phyloP scores from a whole-genome alignment of 257 asterid genomes.

The Thymus quinquecostatus region DNA sequence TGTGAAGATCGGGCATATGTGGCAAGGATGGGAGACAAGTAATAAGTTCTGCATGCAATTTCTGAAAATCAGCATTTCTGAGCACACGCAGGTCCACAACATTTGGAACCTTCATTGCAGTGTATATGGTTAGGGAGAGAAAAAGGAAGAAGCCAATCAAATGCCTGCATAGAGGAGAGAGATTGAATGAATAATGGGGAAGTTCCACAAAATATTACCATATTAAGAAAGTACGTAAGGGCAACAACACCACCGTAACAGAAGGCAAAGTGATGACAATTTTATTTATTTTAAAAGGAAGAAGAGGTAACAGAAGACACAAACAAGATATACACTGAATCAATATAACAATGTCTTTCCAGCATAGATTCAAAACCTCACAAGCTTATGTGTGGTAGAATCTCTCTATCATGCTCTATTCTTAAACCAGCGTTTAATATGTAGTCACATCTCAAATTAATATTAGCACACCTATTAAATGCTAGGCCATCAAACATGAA shows the following conservation, averaged over 20 bases:
- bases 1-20: slow-evolving; percentile 74
- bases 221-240: neutral
- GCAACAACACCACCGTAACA: slow-evolving; percentile 23
- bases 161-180: slow-evolving; percentile 71
- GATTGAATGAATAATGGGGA: slow-evolving; percentile 21
- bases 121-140: slow-evolving; percentile 85
- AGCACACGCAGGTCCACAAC: slow-evolving; percentile 71
- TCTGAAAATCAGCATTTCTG: slow-evolving; percentile 79
- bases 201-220: neutral
- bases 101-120: slow-evolving; percentile 76
- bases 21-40: slow-evolving; percentile 83
- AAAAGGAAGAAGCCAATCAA: slow-evolving; percentile 97
- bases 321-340: slow-evolving; percentile 5
- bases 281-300: neutral
- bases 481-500: slow-evolving; percentile 4
- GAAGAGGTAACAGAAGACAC: slow-evolving; percentile 12
- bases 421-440: neutral
- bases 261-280: neutral
- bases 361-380: neutral
- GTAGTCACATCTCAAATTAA: slow-evolving; percentile 7
- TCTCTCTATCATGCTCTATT: neutral
- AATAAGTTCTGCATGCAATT: slow-evolving; percentile 59
- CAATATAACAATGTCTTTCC: neutral
- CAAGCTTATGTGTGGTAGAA: slow-evolving; percentile 11
- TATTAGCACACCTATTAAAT: slow-evolving; percentile 1